Evolutionary conservation across 306 rosid genomes (phyloP).

Genomic region (Lathyrus oleraceus): DNA sequence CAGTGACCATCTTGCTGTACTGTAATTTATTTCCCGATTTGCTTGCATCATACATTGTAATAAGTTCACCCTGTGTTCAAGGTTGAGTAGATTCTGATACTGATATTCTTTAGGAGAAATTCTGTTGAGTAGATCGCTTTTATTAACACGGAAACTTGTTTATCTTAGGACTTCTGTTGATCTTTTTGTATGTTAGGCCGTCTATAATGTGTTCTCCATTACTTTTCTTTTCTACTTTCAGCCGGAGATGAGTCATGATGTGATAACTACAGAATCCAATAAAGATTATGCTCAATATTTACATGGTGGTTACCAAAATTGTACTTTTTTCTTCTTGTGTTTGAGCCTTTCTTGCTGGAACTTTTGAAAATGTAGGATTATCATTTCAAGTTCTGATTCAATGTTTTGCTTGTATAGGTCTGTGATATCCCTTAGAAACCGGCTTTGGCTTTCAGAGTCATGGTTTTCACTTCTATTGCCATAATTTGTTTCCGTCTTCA

Average conservation of each 20-base stretch:
- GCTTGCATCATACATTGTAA: constrained; percentile 15
- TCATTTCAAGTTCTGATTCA: constrained; percentile 40
- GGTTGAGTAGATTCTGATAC: background rate
- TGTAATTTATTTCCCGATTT: background rate
- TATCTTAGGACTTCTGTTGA: background rate
- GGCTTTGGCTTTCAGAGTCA: constrained; percentile 36
- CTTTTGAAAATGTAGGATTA: background rate
- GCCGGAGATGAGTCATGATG: constrained; percentile 37
- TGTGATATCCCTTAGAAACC: constrained; percentile 45
- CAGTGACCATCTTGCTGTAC: constrained; percentile 1
- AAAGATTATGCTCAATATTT: constrained; percentile 27
- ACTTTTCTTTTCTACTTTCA: constrained; percentile 15
- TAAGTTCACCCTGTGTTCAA: background rate
- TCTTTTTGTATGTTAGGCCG: constrained; percentile 18
- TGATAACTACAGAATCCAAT: constrained; percentile 24
- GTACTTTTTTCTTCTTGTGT: background rate
- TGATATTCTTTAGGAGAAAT: background rate
- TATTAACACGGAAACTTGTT: constrained; percentile 7
- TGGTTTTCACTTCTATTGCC: constrained; percentile 29
- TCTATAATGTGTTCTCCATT: background rate
- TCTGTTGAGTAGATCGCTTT: background rate
- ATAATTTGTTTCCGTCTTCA: constrained; percentile 1
- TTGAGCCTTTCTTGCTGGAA: constrained; percentile 13
- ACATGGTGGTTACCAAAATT: constrained; percentile 24
- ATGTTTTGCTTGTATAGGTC: constrained; percentile 53